Percentiles rank a stretch among this genome's conserved stretches.
These are phyloP conservation scores for Excoecaria agallocha DNA, from an alignment of 345 rosid genomes.

Conservation along the genomic window DNA sequence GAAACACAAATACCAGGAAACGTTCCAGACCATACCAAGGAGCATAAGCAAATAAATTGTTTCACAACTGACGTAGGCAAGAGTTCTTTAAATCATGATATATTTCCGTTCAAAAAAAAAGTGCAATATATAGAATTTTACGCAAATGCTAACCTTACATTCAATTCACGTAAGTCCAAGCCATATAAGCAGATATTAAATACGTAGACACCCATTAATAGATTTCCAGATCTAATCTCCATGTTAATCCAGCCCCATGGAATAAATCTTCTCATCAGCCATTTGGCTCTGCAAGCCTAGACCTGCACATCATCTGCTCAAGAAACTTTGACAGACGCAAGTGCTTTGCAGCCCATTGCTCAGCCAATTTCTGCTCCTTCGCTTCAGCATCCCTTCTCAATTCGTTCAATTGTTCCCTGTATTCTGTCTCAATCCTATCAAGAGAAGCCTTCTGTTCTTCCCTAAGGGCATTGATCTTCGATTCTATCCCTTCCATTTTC, in stretches of 20 bases:
- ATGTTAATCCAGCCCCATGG: neutral
- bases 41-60: too few species aligned
- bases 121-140: slow-evolving; percentile 17
- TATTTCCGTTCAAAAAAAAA: neutral
- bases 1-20: too few species aligned
- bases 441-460: slow-evolving; percentile 73
- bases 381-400: slow-evolving; percentile 78
- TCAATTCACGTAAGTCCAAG: slow-evolving; percentile 18
- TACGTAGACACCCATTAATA: slow-evolving; percentile 22
- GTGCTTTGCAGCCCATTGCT: slow-evolving; percentile 82
- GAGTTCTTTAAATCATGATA: slow-evolving; percentile 2
- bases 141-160: slow-evolving; percentile 16
- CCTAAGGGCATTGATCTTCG: slow-evolving; percentile 74
- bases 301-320: slow-evolving; percentile 69
- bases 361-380: slow-evolving; percentile 86
- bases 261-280: slow-evolving; percentile 31
- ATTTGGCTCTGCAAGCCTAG: slow-evolving; percentile 42
- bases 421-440: slow-evolving; percentile 79
- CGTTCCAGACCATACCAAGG: too few species aligned
- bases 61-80: neutral
- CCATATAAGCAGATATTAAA: slow-evolving; percentile 13
- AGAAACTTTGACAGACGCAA: slow-evolving; percentile 66
- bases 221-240: slow-evolving; percentile 4
- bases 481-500: slow-evolving; percentile 85
- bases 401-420: slow-evolving; percentile 64